Base-by-base conservation (phyloP, 2,329 filamentous ascomycete species). In the Fusarium sp. region DNA sequence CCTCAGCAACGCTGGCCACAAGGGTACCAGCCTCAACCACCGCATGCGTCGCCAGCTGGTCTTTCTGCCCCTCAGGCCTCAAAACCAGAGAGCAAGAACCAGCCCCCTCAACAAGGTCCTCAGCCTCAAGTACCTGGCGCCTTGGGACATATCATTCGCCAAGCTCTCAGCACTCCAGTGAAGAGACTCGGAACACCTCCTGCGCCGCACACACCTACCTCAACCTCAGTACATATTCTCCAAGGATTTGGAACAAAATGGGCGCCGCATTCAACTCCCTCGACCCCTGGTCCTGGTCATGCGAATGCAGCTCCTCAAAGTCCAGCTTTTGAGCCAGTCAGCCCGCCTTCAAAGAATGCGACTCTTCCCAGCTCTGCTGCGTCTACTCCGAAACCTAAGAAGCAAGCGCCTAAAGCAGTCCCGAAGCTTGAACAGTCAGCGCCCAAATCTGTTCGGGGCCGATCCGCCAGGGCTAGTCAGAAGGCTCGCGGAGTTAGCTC, bases 321-420 rank as follows among this genome's bases (percentile, higher is more conserved):
- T 62, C 89, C 89, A 5, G 83, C 84, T 6, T 85, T 82, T 61
- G 89, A 91, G 70, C 88, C 88, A 1, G 80, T 90, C 6, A 91
- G 88, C 67, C 89, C 89, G 4, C 81, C 87, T 2, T 76, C 80
- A 45, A 79, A 78, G 30, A 76, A 81, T 50, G 77, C 81, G 34
- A 79, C 81, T 18, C 64, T 83, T 16, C 76, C 80, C 20, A 79
- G 78, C 44, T 73, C 77, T 40, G 40, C 72, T 24, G 68, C 55
- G 66, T 80, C 68, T 71, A 79, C 59, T 55, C 77, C 62, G 27
- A 80, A 65, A 56, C 68, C 49, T 5, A 81, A 77, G 68, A 84
- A 80, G 63, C 78, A 81, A 25, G 71, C 72, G 7, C 72, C 79
- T 6, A 83, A 80, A 53, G 59, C 71, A 22, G 57, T 65, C 8